These are phyloP conservation scores for Huntiella omanensis DNA, from an alignment of 2,329 filamentous ascomycete species.

Conservation along the genomic window DNA sequence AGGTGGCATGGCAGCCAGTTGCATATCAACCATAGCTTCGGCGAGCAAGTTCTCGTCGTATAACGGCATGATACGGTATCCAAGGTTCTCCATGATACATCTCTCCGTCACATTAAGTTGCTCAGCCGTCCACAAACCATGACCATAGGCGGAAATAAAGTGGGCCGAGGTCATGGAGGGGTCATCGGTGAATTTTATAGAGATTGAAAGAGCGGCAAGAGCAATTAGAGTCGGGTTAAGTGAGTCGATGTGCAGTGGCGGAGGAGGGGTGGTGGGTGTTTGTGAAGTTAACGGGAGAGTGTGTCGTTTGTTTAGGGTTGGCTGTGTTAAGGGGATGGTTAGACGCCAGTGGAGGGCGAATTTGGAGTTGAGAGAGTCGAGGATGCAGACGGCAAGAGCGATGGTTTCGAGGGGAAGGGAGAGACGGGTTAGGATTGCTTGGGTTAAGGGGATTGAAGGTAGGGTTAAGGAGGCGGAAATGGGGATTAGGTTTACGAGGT, in stretches of 20 bases:
- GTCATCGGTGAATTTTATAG: slow-evolving; percentile 48
- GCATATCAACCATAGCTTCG: slow-evolving; percentile 44
- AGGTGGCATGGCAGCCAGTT: slow-evolving; percentile 29
- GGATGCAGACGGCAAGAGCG: slow-evolving; percentile 45
- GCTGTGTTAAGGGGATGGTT: slow-evolving; percentile 30
- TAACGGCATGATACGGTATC: slow-evolving; percentile 43
- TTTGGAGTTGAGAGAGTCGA: slow-evolving; percentile 43
- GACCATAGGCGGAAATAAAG: slow-evolving; percentile 36
- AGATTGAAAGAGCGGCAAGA: slow-evolving; percentile 42
- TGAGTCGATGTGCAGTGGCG: slow-evolving; percentile 35
- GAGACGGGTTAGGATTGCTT: slow-evolving; percentile 39
- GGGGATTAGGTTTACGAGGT: slow-evolving; percentile 47
- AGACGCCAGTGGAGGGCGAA: slow-evolving; percentile 45
- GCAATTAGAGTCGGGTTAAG: slow-evolving; percentile 44
- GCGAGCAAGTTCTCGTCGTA: slow-evolving; percentile 36
- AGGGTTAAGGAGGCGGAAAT: slow-evolving; percentile 39
- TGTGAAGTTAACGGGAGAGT: slow-evolving; percentile 24
- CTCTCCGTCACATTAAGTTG: slow-evolving; percentile 47
- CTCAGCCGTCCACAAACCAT: slow-evolving; percentile 35
- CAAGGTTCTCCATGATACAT: slow-evolving; percentile 43
- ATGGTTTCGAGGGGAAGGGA: slow-evolving; percentile 40
- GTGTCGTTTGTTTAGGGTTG: slow-evolving; percentile 24
- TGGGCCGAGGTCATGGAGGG: slow-evolving; percentile 31
- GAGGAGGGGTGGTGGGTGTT: slow-evolving; percentile 19
- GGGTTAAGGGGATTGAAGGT: slow-evolving; percentile 39